Evolutionary conservation across 108 stramenopile species (phyloP).

Genomic region (Cylindrotheca closterium): DNA sequence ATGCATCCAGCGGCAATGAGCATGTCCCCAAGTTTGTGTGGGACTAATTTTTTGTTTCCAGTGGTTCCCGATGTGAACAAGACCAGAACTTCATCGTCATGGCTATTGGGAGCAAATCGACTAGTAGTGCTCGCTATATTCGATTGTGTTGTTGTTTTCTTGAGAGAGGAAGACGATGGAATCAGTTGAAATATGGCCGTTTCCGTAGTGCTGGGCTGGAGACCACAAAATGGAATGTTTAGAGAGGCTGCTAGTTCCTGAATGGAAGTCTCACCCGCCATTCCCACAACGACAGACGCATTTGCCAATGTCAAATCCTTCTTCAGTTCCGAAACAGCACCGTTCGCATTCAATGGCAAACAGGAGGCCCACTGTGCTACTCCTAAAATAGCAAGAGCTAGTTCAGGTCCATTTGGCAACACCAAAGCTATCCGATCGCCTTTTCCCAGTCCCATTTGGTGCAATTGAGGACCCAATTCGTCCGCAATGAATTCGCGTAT

Average conservation of each 20-base stretch:
- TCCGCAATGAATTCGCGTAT: constrained; percentile 34
- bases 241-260: constrained; percentile 16
- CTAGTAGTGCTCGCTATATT: neutral
- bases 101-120: constrained; percentile 17
- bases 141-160: neutral
- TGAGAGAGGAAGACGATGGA: neutral
- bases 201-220: constrained; percentile 14
- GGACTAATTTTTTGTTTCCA: constrained; percentile 62
- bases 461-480: constrained; percentile 36
- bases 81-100: constrained; percentile 44
- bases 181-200: constrained; percentile 18
- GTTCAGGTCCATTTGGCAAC: constrained; percentile 57
- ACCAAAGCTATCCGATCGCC: constrained; percentile 49
- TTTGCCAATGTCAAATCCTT: constrained; percentile 23
- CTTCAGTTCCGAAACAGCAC: constrained; percentile 35
- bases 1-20: constrained; percentile 42
- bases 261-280: constrained; percentile 1
- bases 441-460: constrained; percentile 35
- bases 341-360: constrained; percentile 45
- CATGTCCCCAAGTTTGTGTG: constrained; percentile 42
- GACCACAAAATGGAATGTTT: constrained; percentile 28
- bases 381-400: constrained; percentile 45
- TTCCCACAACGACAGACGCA: constrained; percentile 32
- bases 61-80: constrained; percentile 73
- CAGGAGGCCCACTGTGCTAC: constrained; percentile 41